Conservation (phyloP, 345 rosid species). For the Ceriops zippeliana region DNA sequence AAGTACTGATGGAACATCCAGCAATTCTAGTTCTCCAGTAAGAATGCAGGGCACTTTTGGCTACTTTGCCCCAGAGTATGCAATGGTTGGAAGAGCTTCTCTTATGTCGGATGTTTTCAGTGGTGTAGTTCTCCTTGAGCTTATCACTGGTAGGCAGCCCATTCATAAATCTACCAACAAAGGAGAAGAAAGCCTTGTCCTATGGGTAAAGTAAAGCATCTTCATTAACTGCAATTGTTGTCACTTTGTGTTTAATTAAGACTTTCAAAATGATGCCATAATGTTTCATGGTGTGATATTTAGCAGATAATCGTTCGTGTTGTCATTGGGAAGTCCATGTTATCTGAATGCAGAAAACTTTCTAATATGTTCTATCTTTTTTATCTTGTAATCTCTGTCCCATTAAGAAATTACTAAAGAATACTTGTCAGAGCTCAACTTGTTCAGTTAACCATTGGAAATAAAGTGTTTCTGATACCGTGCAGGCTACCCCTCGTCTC, state of each 20-base stretch:
- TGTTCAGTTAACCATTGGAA: too few species aligned
- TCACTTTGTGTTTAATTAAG: neutral
- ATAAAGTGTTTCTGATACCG: neutral
- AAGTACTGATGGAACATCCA: constrained; percentile 71
- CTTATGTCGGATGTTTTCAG: constrained; percentile 96
- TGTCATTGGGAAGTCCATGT: neutral
- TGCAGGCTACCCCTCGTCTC: constrained; percentile 80
- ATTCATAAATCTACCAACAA: constrained; percentile 60
- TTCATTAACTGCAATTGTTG: constrained; percentile 6
- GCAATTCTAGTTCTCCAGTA: constrained; percentile 86
- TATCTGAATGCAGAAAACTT: neutral
- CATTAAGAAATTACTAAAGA: too few species aligned
- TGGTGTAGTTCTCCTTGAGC: constrained; percentile 94
- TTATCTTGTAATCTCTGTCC: too few species aligned
- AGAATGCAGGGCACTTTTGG: constrained; percentile 97
- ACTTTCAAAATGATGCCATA: too few species aligned
- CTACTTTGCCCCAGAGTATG: constrained; percentile 97
- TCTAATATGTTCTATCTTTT: neutral
- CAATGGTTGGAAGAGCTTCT: constrained; percentile 89
- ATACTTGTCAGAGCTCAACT: too few species aligned
- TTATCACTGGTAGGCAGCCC: constrained; percentile 85
- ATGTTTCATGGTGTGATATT: neutral
- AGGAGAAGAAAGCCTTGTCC: constrained; percentile 92
- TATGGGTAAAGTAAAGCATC: constrained; percentile 56
- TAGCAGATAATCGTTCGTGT: neutral